Evolutionary conservation across 768 basidiomycete genomes (phyloP), one percentile per base, ranked within the genome.

Genomic region (Xerocomus spinulosus): DNA sequence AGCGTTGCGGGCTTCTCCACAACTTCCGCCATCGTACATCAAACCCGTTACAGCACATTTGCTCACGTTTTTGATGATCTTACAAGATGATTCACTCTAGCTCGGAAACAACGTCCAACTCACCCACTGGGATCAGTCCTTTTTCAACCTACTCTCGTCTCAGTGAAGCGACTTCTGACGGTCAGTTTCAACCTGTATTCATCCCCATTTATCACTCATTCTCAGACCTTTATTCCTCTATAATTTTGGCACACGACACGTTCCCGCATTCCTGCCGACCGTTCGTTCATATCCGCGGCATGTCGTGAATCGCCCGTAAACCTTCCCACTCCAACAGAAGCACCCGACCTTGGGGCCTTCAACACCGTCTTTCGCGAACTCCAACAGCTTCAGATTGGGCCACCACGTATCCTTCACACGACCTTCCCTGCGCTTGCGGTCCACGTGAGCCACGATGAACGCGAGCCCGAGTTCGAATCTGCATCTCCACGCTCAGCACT

Each of bases 301-400:
- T 41, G 30, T 39, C 38, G 34, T 10, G 13, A 13, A 50, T 33
- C 49, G 26, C 39, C 34, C 28, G 14, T 29, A 39, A 20, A 40
- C 44, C 37, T 29, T 51, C 26, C 41, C 41, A 34, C 28, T 3
- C 21, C 23, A 25, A 42, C 64, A 80, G 78, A 86, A 61, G 75
- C 77, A 49, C 85, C 85, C 35, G 84, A 87, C 64, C 73, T 88
- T 8, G 87, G 86, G 7, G 82, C 83, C 9, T 87, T 88, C 64
- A 77, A 72, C 13, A 73, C 78, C 29, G 83, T 88, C 20, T 77
- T 88, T 38, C 75, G 84, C n/a, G 85, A 81, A 46, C 71, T 82
- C 66, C 73, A 70, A 17, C 75, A 82, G 46, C 60, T 82, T 0
- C 80, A 82, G 51, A 80, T 72, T 4, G 74, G 71, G 68, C 59